Evolutionary conservation across 2,329 filamentous ascomycete genomes (phyloP), one percentile per base, ranked within the genome.

Genomic region (Penicillium thymicola): DNA sequence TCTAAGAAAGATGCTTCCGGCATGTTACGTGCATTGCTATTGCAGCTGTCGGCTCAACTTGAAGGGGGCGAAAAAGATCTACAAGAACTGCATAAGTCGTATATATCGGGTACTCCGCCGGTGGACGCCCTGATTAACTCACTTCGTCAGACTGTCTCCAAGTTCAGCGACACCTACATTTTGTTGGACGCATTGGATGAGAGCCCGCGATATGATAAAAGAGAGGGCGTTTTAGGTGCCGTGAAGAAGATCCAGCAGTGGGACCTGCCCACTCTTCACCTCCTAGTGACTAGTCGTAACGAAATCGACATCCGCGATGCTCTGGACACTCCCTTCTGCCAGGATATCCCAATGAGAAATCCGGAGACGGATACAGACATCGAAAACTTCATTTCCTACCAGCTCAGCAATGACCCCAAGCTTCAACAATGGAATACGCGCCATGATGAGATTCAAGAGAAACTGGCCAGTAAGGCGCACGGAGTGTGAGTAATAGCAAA

Each of bases 11-110:
- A 67, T 37, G 55, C 11, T 1, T 51, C 51, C 3, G 63, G 57
- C 8, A 65, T 68, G 65, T 25, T 72, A 55, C 60, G 64, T 27
- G 56, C 69, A 3, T 56, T 70, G 32, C 36, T 71, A 10, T 54
- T 70, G 27, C 69, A 72, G 44, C 57, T 72, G 8, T 67, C 61
- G 1, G 61, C 36, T 13, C 64, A 67, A 42, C 34, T 59, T 6
- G 16, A 45, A 41, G 60, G 48, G 8, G 45, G 62, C 9, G 51
- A 60, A 23, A 46, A 21, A n/a, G 45, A 64, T 10, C 55, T 66
- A 38, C 51, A 58, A n/a, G 51, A 57, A 10, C 59, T 68, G 0
- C 4, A 59, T 44, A 6, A 0, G 3, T 38, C 36, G 4, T 28
- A 54, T 23, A 43, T 34, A 2, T 25, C 44, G 0, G 36, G 44